These are phyloP conservation scores for Plasmodium vivax DNA, from an alignment of 169 alveolate genomes.

Conservation along the genomic window DNA sequence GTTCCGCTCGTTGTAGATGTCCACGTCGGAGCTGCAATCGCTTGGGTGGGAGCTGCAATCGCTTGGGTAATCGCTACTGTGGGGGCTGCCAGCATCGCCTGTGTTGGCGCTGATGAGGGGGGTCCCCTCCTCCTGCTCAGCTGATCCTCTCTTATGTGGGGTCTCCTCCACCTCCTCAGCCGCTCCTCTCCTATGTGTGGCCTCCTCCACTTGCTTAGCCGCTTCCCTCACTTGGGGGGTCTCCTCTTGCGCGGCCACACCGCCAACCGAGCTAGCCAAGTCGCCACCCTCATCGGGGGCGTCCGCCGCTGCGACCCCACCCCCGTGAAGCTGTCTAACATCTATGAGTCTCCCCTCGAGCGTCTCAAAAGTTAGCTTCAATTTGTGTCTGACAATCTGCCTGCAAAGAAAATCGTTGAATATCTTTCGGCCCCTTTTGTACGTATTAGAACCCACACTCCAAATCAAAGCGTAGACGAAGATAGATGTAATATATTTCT, in stretches of 20 bases:
- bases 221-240: neutral
- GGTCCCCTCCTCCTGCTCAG: neutral
- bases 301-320: neutral
- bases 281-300: neutral
- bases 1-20: constrained; percentile 59
- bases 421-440: constrained; percentile 70
- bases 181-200: too few relatives aligned
- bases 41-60: neutral
- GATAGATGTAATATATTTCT: constrained; percentile 55
- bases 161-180: neutral
- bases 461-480: constrained; percentile 60
- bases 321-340: constrained; percentile 3
- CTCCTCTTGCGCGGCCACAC: neutral
- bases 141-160: neutral
- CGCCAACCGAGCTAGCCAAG: neutral
- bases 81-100: neutral
- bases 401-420: constrained; percentile 48
- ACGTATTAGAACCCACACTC: constrained; percentile 72
- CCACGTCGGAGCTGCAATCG: neutral
- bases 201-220: neutral
- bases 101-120: neutral
- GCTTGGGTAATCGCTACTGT: neutral
- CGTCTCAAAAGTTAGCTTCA: constrained; percentile 58
- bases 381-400: constrained; percentile 50
- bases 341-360: constrained; percentile 36